These are phyloP conservation scores for Omphalotus olearius DNA, from an alignment of 1,284 basidiomycete species.

Conservation along the genomic window DNA sequence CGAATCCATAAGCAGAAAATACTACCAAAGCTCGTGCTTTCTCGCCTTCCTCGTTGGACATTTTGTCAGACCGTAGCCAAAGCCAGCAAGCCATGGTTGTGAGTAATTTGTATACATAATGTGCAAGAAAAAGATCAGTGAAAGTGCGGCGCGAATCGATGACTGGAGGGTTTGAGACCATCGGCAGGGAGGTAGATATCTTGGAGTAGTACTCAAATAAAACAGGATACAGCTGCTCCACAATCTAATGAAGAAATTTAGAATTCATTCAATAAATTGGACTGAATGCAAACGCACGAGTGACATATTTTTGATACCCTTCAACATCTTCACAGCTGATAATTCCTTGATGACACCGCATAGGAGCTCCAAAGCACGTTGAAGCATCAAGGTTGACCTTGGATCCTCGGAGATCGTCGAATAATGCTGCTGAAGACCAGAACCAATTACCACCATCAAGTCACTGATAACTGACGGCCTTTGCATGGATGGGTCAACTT, in stretches of 20 bases:
- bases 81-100: constrained; percentile 64
- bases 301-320: constrained; percentile 58
- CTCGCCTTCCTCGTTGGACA: constrained; percentile 33
- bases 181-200: constrained; percentile 43
- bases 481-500: background rate
- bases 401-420: constrained; percentile 33
- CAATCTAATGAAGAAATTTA: constrained; percentile 39
- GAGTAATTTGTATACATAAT: constrained; percentile 68
- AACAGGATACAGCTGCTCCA: constrained; percentile 44
- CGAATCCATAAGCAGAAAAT: background rate
- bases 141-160: constrained; percentile 34
- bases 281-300: no score
- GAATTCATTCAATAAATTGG: background rate
- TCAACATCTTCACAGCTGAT: constrained; percentile 59
- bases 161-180: constrained; percentile 32
- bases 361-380: constrained; percentile 57
- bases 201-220: constrained; percentile 58
- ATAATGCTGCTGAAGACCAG: constrained; percentile 46
- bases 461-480: constrained; percentile 65
- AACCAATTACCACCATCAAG: constrained; percentile 51
- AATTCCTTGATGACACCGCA: constrained; percentile 68
- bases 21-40: background rate
- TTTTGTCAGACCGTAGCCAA: constrained; percentile 54
- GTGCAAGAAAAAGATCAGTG: constrained; percentile 57
- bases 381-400: constrained; percentile 47